phyloP scores from a whole-genome alignment of 2,329 filamentous ascomycete species.

The Calonectria pteridis region DNA sequence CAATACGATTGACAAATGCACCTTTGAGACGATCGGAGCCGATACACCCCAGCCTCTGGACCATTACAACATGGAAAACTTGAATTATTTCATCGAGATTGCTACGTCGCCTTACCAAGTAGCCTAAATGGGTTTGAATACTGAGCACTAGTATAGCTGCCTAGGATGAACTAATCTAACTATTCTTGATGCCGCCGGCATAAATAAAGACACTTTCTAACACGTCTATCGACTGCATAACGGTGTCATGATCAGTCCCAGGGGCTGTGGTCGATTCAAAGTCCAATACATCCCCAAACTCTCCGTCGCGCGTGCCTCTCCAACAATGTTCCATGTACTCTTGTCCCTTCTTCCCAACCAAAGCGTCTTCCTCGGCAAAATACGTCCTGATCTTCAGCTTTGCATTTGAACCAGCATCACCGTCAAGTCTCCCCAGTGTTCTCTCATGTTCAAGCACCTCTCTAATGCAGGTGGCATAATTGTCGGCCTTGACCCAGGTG shows the following conservation, averaged over 20 bases:
- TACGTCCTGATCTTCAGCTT: slow-evolving; percentile 27
- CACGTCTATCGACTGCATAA: slow-evolving; percentile 22
- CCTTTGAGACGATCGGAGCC: background rate
- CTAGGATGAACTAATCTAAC: background rate
- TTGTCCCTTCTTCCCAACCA: slow-evolving; percentile 34
- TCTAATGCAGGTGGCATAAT: slow-evolving; percentile 26
- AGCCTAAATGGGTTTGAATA: background rate
- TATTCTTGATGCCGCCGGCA: slow-evolving; percentile 5
- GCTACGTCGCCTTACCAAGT: background rate
- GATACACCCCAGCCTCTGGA: background rate
- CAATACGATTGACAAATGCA: background rate
- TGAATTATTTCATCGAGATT: background rate
- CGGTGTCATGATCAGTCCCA: slow-evolving; percentile 30
- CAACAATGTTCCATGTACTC: slow-evolving; percentile 34
- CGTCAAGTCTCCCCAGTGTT: background rate
- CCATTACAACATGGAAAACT: background rate
- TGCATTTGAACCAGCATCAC: background rate
- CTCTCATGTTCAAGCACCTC: slow-evolving; percentile 18
- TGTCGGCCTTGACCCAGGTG: slow-evolving; percentile 28
- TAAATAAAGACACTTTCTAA: slow-evolving; percentile 26
- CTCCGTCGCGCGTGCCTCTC: slow-evolving; percentile 15
- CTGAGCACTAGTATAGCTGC: background rate
- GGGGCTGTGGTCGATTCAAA: slow-evolving; percentile 20
- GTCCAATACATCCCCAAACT: slow-evolving; percentile 27
- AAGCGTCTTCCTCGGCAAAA: slow-evolving; percentile 30